Base-by-base conservation (phyloP, 805 yeast genomes). In the Komagataella ulmi region DNA sequence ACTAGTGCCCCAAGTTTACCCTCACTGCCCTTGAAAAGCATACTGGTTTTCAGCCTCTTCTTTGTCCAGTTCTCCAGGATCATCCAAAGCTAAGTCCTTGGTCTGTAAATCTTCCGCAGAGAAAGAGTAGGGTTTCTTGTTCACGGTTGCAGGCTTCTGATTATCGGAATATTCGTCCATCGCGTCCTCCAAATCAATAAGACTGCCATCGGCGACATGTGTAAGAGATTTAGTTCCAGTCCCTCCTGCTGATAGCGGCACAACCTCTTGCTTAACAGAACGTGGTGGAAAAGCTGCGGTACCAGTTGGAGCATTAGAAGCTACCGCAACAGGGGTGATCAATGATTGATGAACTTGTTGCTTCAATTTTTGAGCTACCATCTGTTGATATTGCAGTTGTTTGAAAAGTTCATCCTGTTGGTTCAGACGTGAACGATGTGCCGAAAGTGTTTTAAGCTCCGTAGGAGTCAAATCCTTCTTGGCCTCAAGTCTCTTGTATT, bases 111-210 rank as follows among this genome's bases (percentile, higher is more conserved):
- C 40, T 30, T 10, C 40, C 40, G n/a, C 40, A 30, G 40, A 30
- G 8, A 30, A 30, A 1, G 40, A 10, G 40, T 30, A 30, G 40
- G 40, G 12, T 30, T 30, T 30, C 40, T 8, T 30, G 40, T 5
- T 30, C n/a, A 12, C 14, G 8, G 40, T 10, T 30, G 40, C 8
- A 10, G 40, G n/a, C 40, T 30, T 30, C 14, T 30, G 40, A 5
- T 5, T 30, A 30, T 30, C 40, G 40, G 40, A 30, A n/a, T 23
- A n/a, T 18, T 44, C 45, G 40, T 51, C 45, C 18, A 17, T 17
- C 24, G 50, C 54, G 24, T 19, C 49, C 24, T 49, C 54, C 14
- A 45, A 45, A 40, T 52, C 54, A 46, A 52, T 49, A 24, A 52
- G 49, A 46, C 50, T 52, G 19, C 47, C 49, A 19, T 47, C 51